Base-by-base conservation (phyloP, 148 eudicot genomes). In the Dianthus caryophyllus region DNA sequence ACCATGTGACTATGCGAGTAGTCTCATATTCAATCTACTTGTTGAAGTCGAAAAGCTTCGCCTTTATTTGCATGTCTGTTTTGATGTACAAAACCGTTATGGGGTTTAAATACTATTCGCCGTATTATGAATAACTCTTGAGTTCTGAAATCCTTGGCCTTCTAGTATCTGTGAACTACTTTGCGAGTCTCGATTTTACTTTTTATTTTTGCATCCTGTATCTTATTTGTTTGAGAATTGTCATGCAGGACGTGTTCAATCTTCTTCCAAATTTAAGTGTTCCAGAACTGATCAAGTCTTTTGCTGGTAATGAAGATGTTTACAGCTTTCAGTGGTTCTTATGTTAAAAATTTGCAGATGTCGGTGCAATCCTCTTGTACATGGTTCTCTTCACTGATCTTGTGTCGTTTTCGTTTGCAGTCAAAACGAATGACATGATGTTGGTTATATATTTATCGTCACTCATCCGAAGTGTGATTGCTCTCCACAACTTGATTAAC, bases 341-440 rank as follows among this genome's bases (percentile, higher is more conserved):
- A 14, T 33, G 17, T 36, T 56, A 20, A 20, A 21, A 58, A 38
- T 12, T 62, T 33, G 21, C 7, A 62, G 6, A 24, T 31, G 14
- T 61, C 44, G 7, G 47, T 52, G 15, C 52, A 61, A 1, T 44
- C 46, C 51, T 68, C 18, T 24, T 62, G 7, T 41, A 12, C 30
- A 6, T 74, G 39, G 39, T 44, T 49, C 41, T 41, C 58, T 69
- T 9, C 49, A 6, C 71, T 77, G 48, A 67, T n/a, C 4, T 11
- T 61, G 25, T 48, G 55, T 33, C 26, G 50, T 27, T 67, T 54
- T 1, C 65, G 24, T 61, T 49, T 73, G 63, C 92, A 88, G 96
- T 91, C 70, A 91, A 88, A 84, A 91, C 97, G 36, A 91, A 91
- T 74, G 91, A 91, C 73, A 89, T 88, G 96, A 91, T 91, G 97